Conservation (phyloP, 1,284 basidiomycete species). For the Trichosporon coremiiforme region DNA sequence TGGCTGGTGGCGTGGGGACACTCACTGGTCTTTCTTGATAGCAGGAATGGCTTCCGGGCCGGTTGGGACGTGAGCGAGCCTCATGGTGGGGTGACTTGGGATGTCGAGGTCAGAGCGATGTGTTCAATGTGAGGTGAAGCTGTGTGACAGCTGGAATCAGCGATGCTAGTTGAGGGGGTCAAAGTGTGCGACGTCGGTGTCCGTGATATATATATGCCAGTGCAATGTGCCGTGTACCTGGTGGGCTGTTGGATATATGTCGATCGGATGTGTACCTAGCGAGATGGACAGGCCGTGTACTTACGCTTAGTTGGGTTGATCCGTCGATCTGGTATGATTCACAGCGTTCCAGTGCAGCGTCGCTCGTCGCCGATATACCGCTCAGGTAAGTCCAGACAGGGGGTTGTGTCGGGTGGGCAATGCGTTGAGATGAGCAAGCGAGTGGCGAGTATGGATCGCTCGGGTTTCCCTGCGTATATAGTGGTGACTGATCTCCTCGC, state of each 20-base stretch:
- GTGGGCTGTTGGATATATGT: slow-evolving; percentile 3
- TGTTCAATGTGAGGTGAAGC: background rate
- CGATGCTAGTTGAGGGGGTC: background rate
- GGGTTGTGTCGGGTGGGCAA: background rate
- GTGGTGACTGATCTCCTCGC: background rate
- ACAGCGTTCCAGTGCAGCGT: background rate
- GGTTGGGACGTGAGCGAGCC: background rate
- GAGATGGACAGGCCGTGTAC: slow-evolving; percentile 5
- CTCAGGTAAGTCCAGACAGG: background rate
- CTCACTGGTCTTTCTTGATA: background rate
- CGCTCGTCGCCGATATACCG: background rate
- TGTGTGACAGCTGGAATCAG: background rate
- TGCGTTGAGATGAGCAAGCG: background rate
- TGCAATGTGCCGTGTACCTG: background rate
- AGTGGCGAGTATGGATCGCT: background rate
- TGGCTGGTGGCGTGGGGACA: too few species aligned
- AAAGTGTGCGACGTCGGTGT: background rate
- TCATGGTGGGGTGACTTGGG: background rate
- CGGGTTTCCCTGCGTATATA: background rate
- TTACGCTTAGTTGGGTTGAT: background rate
- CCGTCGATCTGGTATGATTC: background rate
- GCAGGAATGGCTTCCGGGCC: background rate
- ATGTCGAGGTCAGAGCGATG: background rate
- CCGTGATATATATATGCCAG: slow-evolving; percentile 3
- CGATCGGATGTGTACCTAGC: slow-evolving; percentile 2